A percentile compares a stretch with the other conserved stretches of the same genome.
Evolutionary conservation across 495 filamentous ascomycete species (phyloP).

Genomic region (Arthonia radiata): DNA sequence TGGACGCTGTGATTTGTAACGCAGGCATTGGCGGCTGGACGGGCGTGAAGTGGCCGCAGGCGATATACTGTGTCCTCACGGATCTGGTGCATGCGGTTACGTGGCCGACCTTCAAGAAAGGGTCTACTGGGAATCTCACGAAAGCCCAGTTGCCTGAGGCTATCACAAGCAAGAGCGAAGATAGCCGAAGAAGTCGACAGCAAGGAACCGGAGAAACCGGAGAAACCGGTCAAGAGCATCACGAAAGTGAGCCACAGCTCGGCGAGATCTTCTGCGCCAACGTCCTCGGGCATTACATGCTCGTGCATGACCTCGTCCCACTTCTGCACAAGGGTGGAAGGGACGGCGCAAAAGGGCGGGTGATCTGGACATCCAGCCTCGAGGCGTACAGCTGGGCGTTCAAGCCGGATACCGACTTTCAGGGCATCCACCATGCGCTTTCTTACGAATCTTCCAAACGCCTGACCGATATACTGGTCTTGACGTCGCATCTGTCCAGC

Average conservation of each 20-base stretch:
- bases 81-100: constrained; percentile 44
- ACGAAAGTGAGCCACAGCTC: constrained; percentile 26
- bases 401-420: constrained; percentile 43
- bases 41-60: constrained; percentile 45
- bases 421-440: constrained; percentile 31
- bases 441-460: constrained; percentile 76
- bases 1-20: constrained; percentile 67
- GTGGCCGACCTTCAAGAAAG: constrained; percentile 52
- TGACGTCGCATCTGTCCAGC: constrained; percentile 46
- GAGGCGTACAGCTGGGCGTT: constrained; percentile 38
- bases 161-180: constrained; percentile 3
- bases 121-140: constrained; percentile 30
- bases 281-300: constrained; percentile 84
- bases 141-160: constrained; percentile 12
- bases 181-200: constrained; percentile 2
- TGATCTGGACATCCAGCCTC: constrained; percentile 69
- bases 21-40: constrained; percentile 74
- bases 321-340: constrained; percentile 25
- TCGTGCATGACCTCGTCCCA: constrained; percentile 53
- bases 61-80: constrained; percentile 33
- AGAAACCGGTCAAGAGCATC: constrained; percentile 4
- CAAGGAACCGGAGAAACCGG: neutral
- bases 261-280: constrained; percentile 76
- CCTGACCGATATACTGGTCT: constrained; percentile 53
- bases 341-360: constrained; percentile 23